Percentiles rank a stretch among this genome's conserved stretches.
These are phyloP conservation scores for Exobasidium rhododendri DNA, from an alignment of 1,284 basidiomycete genomes.

Conservation along the genomic window DNA sequence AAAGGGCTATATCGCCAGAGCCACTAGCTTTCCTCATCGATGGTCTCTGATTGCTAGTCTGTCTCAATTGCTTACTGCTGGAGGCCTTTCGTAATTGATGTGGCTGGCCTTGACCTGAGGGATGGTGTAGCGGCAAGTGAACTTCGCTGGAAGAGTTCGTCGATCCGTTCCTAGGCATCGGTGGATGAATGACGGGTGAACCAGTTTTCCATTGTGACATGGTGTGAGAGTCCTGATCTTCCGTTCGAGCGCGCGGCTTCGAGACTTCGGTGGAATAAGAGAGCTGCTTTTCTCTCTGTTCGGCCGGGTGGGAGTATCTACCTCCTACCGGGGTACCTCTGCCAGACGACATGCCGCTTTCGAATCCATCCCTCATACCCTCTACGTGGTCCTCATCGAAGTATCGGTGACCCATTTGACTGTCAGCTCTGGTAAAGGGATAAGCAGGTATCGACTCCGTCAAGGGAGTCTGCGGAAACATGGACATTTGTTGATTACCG, in stretches of 20 bases:
- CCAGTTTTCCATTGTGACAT: conserved; percentile 46
- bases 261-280: conserved; percentile 22
- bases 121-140: background rate
- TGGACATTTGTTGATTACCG: conserved; percentile 13
- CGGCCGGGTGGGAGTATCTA: conserved; percentile 35
- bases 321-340: conserved; percentile 34
- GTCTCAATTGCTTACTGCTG: conserved; percentile 35
- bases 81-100: conserved; percentile 42
- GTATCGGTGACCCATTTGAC: conserved; percentile 22
- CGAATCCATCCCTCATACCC: conserved; percentile 6
- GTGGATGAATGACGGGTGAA: conserved; percentile 36
- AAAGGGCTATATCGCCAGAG: background rate
- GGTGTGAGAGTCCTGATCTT: conserved; percentile 41
- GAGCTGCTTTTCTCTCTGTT: conserved; percentile 32
- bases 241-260: conserved; percentile 37
- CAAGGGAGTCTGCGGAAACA: conserved; percentile 46
- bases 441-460: conserved; percentile 34
- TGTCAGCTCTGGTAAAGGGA: conserved; percentile 36
- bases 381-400: conserved; percentile 24
- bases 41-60: conserved; percentile 11
- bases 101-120: background rate
- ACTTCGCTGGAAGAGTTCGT: background rate
- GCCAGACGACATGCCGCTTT: conserved; percentile 24
- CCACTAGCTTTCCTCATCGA: background rate
- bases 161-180: conserved; percentile 27